Conservation (phyloP, 371 early-diverging fungal species). For the Polyrhizophydium stewartii region DNA sequence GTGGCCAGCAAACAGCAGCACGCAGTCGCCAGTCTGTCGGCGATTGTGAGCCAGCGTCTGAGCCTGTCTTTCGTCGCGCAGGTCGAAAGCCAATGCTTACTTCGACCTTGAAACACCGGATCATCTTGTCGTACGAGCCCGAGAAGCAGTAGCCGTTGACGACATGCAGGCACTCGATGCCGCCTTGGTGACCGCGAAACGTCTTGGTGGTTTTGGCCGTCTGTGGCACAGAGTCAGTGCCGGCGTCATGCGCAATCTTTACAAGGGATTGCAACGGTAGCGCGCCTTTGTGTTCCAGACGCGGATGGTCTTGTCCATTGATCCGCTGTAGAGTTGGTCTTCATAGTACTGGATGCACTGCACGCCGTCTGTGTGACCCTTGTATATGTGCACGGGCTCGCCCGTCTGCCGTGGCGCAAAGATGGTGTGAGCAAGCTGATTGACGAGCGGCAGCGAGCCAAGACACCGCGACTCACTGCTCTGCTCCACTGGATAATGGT, state of each 20-base stretch:
- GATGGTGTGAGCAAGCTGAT: no score
- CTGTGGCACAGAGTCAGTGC: neutral
- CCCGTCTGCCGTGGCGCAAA: slow-evolving; percentile 30
- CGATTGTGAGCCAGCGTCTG: neutral
- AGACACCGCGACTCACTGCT: slow-evolving; percentile 30
- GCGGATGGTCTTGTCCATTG: slow-evolving; percentile 45
- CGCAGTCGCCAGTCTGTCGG: slow-evolving; percentile 33
- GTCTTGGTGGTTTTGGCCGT: slow-evolving; percentile 28
- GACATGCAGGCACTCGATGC: slow-evolving; percentile 37
- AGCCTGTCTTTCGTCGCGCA: neutral
- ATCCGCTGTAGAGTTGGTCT: slow-evolving; percentile 32
- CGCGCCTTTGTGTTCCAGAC: slow-evolving; percentile 34
- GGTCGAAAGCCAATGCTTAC: slow-evolving; percentile 17
- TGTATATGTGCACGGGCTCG: slow-evolving; percentile 28
- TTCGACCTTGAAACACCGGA: slow-evolving; percentile 35
- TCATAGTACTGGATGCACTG: slow-evolving; percentile 38
- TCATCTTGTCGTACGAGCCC: slow-evolving; percentile 45
- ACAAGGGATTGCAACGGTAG: no score
- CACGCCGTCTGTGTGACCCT: slow-evolving; percentile 46
- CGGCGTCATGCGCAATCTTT: no score
- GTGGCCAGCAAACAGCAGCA: slow-evolving; percentile 38
- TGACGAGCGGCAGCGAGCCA: no score
- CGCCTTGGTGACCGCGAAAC: slow-evolving; percentile 38
- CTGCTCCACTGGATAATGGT: slow-evolving; percentile 48
- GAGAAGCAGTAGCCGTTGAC: slow-evolving; percentile 26